A percentile compares a stretch with the other conserved stretches of the same genome.
Evolutionary conservation across 495 filamentous ascomycete species (phyloP).

Genomic region (Achaetomiella virescens): DNA sequence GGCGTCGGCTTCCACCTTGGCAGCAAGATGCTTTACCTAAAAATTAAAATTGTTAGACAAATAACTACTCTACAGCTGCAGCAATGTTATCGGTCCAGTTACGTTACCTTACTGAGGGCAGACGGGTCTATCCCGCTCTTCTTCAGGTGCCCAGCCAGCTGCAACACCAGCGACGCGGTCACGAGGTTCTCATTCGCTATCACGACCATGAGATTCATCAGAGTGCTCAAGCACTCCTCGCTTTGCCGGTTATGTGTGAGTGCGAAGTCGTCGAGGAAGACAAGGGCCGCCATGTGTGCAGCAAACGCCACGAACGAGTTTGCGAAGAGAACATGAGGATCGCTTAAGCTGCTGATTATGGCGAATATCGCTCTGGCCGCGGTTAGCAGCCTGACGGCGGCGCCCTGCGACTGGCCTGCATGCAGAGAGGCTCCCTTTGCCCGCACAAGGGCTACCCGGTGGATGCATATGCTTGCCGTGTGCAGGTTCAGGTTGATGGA

Average conservation of each 20-base stretch:
- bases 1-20: background rate
- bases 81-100: background rate
- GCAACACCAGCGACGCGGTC: slow-evolving; percentile 6
- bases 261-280: slow-evolving; percentile 4
- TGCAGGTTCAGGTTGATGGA: slow-evolving; percentile 4
- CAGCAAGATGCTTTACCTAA: background rate
- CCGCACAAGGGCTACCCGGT: slow-evolving; percentile 1
- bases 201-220: background rate
- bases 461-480: slow-evolving; percentile 11
- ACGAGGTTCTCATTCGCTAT: background rate
- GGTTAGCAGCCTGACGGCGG: background rate
- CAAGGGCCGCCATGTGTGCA: slow-evolving; percentile 7
- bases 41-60: background rate
- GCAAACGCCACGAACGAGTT: no score
- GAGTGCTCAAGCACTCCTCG: slow-evolving; percentile 1
- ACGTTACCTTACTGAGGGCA: background rate
- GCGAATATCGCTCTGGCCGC: slow-evolving; percentile 8
- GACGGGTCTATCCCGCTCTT: background rate
- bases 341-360: background rate
- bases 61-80: background rate
- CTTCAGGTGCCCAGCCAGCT: slow-evolving; percentile 13
- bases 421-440: background rate
- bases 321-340: background rate
- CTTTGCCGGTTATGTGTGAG: background rate
- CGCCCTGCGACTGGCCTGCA: background rate